Evolutionary conservation across 1,139 yeast species (phyloP), one percentile per base, ranked within the genome.

Genomic region (Arxiozyma slooffiae): DNA sequence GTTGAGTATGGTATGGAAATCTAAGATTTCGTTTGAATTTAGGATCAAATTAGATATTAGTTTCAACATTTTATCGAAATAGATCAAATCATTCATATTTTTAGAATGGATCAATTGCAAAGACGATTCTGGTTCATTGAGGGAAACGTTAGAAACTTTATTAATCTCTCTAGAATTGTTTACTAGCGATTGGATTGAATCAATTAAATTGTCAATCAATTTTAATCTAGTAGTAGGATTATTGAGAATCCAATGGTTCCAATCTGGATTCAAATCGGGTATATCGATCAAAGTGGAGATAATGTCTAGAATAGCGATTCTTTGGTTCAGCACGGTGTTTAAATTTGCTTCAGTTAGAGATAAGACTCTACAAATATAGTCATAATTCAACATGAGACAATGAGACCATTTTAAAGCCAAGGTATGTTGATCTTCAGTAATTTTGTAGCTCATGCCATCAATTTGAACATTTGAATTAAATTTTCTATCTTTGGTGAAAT

Each of bases 61-160:
- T 53, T 60, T 75, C 39, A 80, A 61, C 1, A 79, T 69, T 53
- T 78, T 79, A 48, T 76, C 48, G 20, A 57, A 21, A 61, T 37
- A 73, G 58, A 48, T 74, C 76, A 46, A 70, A 64, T 23, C 76
- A 56, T 47, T 73, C 61, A 50, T 74, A 60, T 17, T 71, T 57
- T 58, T 80, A 80, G 44, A 50, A 41, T 47, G 55, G 38, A 49
- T 58, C 48, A 61, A 34, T 8, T 56, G 52, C 2, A 17, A 38
- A 11, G 8, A 39, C 17, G 23, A 22, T 7, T 23, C 48, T 20
- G 36, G 11, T 26, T 26, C 45, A 7, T 24, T 22, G 16, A n/a
- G 9, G 4, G 30, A 20, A 18, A 17, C n/a, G 14, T 14, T 18
- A 20, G 16, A 38, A 17, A 21, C 4, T 8, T 20, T 23, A 17